Conservation (phyloP, 1,139 yeast species). For the Suhomyces terraborum region DNA sequence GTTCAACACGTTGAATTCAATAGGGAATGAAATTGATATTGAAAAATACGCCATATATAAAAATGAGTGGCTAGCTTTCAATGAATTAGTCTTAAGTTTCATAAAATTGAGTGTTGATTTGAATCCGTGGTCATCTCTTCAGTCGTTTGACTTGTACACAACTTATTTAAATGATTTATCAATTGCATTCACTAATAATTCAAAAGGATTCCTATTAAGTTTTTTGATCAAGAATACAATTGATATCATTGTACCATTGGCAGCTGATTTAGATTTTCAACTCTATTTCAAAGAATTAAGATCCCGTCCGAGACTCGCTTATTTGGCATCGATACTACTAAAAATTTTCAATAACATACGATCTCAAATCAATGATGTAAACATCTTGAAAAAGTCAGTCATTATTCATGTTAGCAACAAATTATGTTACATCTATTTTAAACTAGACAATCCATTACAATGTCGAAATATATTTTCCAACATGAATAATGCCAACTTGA, state of each 20-base stretch:
- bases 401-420: constrained; percentile 58
- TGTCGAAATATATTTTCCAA: constrained; percentile 78
- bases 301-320: constrained; percentile 51
- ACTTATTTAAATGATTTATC: constrained; percentile 55
- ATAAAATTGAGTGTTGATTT: constrained; percentile 54
- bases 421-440: constrained; percentile 65
- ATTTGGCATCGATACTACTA: constrained; percentile 57
- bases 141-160: constrained; percentile 62
- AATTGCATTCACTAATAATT: constrained; percentile 56
- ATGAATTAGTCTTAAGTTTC: constrained; percentile 52
- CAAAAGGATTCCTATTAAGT: constrained; percentile 54
- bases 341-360: constrained; percentile 66
- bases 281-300: constrained; percentile 43
- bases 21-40: background rate
- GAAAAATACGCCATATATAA: constrained; percentile 30
- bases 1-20: constrained; percentile 11
- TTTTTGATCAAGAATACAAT: constrained; percentile 45
- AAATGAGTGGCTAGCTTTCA: constrained; percentile 54
- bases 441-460: constrained; percentile 61
- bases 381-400: constrained; percentile 49
- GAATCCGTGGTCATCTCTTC: constrained; percentile 58
- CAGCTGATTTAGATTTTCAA: constrained; percentile 51
- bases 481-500: constrained; percentile 60
- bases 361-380: constrained; percentile 54
- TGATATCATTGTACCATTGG: constrained; percentile 48